Evolutionary conservation across 1,139 yeast species (phyloP), one percentile per base, ranked within the genome.

Genomic region (Debaryomyces subglobosus): DNA sequence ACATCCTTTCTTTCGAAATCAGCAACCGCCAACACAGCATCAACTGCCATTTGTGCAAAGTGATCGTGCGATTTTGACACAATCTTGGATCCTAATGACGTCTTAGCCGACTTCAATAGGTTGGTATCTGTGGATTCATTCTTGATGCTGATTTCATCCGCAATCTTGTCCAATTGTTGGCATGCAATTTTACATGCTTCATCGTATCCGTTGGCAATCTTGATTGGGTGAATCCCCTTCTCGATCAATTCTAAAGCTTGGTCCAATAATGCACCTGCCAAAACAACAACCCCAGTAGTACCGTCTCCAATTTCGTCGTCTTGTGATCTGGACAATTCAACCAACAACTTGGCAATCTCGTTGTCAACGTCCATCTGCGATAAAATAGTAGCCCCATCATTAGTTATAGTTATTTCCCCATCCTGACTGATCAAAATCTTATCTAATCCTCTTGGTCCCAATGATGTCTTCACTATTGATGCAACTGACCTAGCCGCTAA

Each of bases 251-350:
- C 98, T 50, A 88, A 72, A 1, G 99, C 97, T 72, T 94, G 97
- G 65, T 94, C 99, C 52, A 95, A 77, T 56, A 95, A 76, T 1
- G 98, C 96, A 58, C 96, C 89, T 1, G 99, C 98, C 46, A 95
- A 75, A 1, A 95, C 98, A 49, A 94, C 99, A 30, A 95, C 99
- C 62, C 99, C 99, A 3, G 99, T 95, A 37, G 99, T 95, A 64
- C 99, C 99, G 66, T 95, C 99, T 49, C 99, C 99, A 62, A 95
- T 91, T 72, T 95, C 99, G 64, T 94, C 97, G 68, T 95, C 99
- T 74, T 95, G 99, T 21, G 97, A 89, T 68, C 84, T 88, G 32
- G 97, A 89, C 59, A 95, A 80, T 72, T 95, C 97, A 36, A 94
- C 99, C 63, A 95, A 75, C 55, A 95, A 78, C 70, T 94, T 94